Conservation (phyloP, 169 alveolate genomes). For the Eimeria sp. region DNA sequence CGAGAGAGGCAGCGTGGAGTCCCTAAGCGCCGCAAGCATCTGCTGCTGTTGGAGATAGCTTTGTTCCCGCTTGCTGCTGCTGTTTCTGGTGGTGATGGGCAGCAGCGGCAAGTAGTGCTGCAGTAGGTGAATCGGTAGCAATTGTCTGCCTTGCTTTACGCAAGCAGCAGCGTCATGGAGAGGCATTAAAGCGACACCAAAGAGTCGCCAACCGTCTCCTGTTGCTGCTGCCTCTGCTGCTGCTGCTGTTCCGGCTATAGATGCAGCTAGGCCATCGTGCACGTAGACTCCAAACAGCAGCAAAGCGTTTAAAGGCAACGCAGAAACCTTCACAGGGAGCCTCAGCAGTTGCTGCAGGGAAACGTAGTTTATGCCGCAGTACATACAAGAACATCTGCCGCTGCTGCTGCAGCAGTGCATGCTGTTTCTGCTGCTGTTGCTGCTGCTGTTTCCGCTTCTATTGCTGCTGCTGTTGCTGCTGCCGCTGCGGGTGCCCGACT, state of each 20-base stretch:
- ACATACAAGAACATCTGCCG: slow-evolving; percentile 15
- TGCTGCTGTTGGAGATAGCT: background rate
- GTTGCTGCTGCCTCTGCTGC: slow-evolving; percentile 9
- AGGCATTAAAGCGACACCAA: slow-evolving; percentile 1
- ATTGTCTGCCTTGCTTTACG: slow-evolving; percentile 16
- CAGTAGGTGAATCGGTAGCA: slow-evolving; percentile 24
- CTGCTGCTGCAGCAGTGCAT: slow-evolving; percentile 4
- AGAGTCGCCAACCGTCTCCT: slow-evolving; percentile 38
- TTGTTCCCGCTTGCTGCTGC: background rate
- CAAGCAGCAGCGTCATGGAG: slow-evolving; percentile 46
- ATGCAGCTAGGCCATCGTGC: slow-evolving; percentile 4
- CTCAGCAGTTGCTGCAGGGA: slow-evolving; percentile 43
- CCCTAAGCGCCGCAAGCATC: background rate
- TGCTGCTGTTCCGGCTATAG: background rate
- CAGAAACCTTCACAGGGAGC: background rate
- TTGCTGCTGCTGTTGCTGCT: slow-evolving; percentile 23
- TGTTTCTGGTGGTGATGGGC: slow-evolving; percentile 31
- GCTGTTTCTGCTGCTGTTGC: background rate
- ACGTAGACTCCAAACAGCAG: slow-evolving; percentile 14
- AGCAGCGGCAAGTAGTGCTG: slow-evolving; percentile 47
- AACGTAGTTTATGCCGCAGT: background rate
- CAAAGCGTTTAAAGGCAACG: slow-evolving; percentile 13
- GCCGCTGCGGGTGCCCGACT: background rate
- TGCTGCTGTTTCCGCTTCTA: background rate
- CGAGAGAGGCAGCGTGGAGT: slow-evolving; percentile 21